Evolutionary conservation across 176 grass and related monocot species (phyloP), one percentile per base, ranked within the genome.

Genomic region (Otatea glauca): DNA sequence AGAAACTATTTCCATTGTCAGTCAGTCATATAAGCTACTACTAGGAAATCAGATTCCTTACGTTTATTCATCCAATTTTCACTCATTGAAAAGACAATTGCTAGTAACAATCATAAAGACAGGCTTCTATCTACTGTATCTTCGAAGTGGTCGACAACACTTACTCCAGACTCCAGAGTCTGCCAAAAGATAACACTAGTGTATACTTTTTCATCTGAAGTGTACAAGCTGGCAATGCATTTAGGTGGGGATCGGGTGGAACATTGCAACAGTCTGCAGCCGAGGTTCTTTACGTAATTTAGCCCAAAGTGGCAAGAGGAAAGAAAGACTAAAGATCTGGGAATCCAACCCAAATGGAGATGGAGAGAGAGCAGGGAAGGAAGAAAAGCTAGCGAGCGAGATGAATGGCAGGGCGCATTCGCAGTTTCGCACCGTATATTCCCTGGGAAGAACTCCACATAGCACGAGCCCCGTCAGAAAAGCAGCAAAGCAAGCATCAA

Each of bases 251-350:
- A 27, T 25, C 23, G 23, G 59, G 59, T 61, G 59, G 60, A 63
- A 18, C 29, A 35, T 29, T 18, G 63, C 25, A 27, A 3, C 27
- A 50, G 70, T 20, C 32, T 64, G 75, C n/a, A 64, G 49, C 59
- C 4, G 66, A 70, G 76, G 83, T 86, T 86, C 83, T 81, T 81
- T 86, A 70, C 83, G 83, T 81, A 86, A 76, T 81, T 81, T 64
- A 77, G 70, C 54, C 88, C 88, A 81, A 89, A 89, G 88, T 49
- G 53, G 77, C 63, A 17, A 53, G 41, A 34, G 50, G 51, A 74
- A 74, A 80, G 65, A 11, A 25, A 23, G 16, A 6, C 50, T 35
- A 74, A 74, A 80, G 87, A 23, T 9, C 45, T 75, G 65, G 76
- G 83, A 76, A 81, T 89, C 88, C 77, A 18, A 21, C 72, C 77